Evolutionary conservation across 2,329 filamentous ascomycete species (phyloP).

Genomic region (Exserohilum turcica): DNA sequence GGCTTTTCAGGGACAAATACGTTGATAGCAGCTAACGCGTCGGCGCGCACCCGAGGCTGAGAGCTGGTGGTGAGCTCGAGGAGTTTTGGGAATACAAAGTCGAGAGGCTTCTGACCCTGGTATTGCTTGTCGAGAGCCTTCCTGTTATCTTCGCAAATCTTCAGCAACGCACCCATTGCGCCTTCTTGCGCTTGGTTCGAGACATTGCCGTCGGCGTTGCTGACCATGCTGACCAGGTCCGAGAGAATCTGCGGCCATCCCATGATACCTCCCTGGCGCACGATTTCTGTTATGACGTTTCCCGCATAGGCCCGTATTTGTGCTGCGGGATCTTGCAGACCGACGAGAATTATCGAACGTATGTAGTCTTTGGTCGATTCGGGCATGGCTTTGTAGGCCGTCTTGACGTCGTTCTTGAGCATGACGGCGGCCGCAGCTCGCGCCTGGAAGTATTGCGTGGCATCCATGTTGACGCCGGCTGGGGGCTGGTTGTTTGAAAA

Average conservation of each 20-base stretch:
- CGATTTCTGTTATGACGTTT: constrained; percentile 90
- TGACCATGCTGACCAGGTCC: constrained; percentile 77
- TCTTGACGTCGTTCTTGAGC: constrained; percentile 90
- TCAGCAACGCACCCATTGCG: constrained; percentile 88
- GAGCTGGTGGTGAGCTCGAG: constrained; percentile 82
- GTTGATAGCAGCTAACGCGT: constrained; percentile 84
- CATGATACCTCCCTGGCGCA: constrained; percentile 81
- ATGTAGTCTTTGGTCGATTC: constrained; percentile 75
- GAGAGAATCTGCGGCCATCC: constrained; percentile 90
- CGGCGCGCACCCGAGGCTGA: constrained; percentile 75
- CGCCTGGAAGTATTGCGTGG: constrained; percentile 72
- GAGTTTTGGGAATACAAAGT: constrained; percentile 87
- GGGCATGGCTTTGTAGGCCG: constrained; percentile 75
- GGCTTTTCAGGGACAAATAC: constrained; percentile 87
- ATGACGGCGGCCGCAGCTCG: constrained; percentile 89
- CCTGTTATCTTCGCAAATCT: constrained; percentile 96
- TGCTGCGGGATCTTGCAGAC: constrained; percentile 77
- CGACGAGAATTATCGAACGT: constrained; percentile 76
- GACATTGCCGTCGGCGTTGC: constrained; percentile 71
- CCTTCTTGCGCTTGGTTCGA: constrained; percentile 81
- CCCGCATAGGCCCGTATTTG: constrained; percentile 90
- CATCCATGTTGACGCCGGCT: constrained; percentile 62
- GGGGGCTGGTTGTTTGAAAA: constrained; percentile 73
- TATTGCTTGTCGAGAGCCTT: constrained; percentile 85
- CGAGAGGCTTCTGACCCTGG: constrained; percentile 83